Percentiles rank a stretch among this genome's conserved stretches.
Evolutionary conservation across 1,284 basidiomycete genomes (phyloP).

Genomic region (Gymnopus androsaceus): DNA sequence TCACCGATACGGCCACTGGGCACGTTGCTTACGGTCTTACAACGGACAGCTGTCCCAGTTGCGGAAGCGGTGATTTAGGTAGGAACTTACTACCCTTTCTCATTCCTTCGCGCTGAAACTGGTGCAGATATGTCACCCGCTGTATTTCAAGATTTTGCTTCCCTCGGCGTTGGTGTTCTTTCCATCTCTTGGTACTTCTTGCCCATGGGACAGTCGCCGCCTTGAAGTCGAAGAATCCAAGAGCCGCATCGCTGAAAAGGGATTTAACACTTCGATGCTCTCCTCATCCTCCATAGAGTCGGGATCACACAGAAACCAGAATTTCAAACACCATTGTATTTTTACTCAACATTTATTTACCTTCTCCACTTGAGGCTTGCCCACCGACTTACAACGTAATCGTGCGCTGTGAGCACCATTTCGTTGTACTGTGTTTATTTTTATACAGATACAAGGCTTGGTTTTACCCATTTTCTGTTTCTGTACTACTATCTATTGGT

Average conservation of each 20-base stretch:
- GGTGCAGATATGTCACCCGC: constrained; percentile 16
- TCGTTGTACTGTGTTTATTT: too few relatives aligned
- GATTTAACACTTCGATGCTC: too few relatives aligned
- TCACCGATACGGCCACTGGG: constrained; percentile 8
- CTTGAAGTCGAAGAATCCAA: too few relatives aligned
- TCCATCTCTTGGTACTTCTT: constrained; percentile 16
- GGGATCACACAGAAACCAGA: background rate
- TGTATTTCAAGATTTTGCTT: constrained; percentile 10
- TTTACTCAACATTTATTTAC: background rate
- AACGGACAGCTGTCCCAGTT: constrained; percentile 15
- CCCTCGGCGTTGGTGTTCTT: constrained; percentile 8
- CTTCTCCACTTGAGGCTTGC: background rate
- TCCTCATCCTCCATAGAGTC: background rate
- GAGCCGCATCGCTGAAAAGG: too few relatives aligned
- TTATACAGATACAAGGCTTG: too few relatives aligned
- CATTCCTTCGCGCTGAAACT: background rate
- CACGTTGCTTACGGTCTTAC: constrained; percentile 9
- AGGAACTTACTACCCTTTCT: background rate
- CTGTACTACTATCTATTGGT: too few relatives aligned
- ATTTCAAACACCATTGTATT: background rate
- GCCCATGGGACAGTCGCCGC: constrained; percentile 12
- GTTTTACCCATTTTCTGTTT: too few relatives aligned
- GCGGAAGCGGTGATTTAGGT: constrained; percentile 13
- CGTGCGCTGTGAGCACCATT: background rate
- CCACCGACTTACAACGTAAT: background rate